phyloP scores from a whole-genome alignment of 2,329 filamentous ascomycete genomes.

The Xylaria sp. region DNA sequence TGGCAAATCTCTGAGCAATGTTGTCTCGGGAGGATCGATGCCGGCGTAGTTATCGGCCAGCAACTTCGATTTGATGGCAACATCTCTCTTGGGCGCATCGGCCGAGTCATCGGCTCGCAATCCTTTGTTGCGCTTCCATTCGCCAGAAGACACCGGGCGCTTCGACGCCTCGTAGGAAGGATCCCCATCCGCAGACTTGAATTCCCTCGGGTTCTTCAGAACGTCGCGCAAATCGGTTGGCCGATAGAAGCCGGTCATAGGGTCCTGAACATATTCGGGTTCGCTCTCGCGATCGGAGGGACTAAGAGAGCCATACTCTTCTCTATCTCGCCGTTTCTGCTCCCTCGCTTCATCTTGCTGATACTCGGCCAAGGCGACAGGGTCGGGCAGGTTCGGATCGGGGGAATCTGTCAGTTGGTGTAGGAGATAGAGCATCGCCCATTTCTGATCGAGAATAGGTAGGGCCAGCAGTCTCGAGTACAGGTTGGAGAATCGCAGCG shows the following conservation, averaged over 20 bases:
- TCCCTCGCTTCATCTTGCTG: conserved; percentile 27
- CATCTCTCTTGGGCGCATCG: conserved; percentile 39
- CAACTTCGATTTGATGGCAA: conserved; percentile 53
- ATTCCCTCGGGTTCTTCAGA: conserved; percentile 27
- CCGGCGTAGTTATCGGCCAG: conserved; percentile 53
- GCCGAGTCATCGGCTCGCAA: conserved; percentile 17
- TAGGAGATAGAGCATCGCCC: conserved; percentile 89
- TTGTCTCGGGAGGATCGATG: conserved; percentile 58
- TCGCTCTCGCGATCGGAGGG: conserved; percentile 23
- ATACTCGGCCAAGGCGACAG: conserved; percentile 30
- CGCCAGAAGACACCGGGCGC: conserved; percentile 19
- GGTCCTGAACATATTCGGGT: conserved; percentile 14
- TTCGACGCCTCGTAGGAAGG: conserved; percentile 7
- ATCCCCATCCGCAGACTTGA: conserved; percentile 22
- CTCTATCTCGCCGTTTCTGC: conserved; percentile 16
- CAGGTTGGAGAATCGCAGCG: conserved; percentile 80
- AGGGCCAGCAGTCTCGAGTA: conserved; percentile 86
- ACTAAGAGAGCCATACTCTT: conserved; percentile 22
- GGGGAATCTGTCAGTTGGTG: conserved; percentile 72
- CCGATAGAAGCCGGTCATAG: conserved; percentile 20
- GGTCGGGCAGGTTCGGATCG: conserved; percentile 47
- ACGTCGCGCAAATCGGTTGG: conserved; percentile 31
- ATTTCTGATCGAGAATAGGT: conserved; percentile 90
- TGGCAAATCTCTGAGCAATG: conserved; percentile 72
- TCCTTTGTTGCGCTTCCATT: conserved; percentile 29